These are phyloP conservation scores for Penicillium sp. DNA, from an alignment of 2,329 filamentous ascomycete genomes.

Conservation along the genomic window DNA sequence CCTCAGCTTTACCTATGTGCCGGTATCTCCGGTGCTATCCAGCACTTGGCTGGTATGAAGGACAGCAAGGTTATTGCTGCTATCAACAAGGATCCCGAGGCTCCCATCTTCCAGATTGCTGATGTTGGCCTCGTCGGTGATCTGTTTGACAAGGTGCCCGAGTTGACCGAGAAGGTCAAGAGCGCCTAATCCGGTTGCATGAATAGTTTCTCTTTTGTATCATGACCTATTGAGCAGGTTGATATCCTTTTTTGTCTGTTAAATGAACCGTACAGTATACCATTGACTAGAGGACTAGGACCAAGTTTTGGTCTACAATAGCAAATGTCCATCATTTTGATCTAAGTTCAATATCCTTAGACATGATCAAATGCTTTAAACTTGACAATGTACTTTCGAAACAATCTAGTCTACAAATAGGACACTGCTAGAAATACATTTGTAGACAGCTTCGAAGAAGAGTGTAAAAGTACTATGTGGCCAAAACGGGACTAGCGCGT, in stretches of 20 bases:
- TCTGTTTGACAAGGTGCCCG: conserved; percentile 88
- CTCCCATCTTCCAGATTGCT: conserved; percentile 95
- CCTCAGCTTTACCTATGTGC: conserved; percentile 91
- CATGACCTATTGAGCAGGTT: conserved; percentile 14
- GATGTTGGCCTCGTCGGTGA: conserved; percentile 94
- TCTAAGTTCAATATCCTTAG: background rate
- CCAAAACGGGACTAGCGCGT: conserved; percentile 23
- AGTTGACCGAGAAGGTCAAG: conserved; percentile 92
- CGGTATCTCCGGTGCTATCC: conserved; percentile 93
- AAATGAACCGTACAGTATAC: conserved; percentile 16
- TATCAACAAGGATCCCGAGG: conserved; percentile 96
- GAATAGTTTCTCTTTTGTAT: conserved; percentile 15
- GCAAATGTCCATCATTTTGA: conserved; percentile 3
- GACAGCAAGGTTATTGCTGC: conserved; percentile 98
- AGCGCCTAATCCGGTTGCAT: conserved; percentile 22
- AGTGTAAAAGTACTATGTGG: background rate
- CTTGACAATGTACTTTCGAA: background rate
- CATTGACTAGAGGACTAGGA: conserved; percentile 11
- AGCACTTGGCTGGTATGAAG: conserved; percentile 98
- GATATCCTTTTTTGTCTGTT: conserved; percentile 8
- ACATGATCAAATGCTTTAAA: background rate
- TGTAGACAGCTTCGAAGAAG: too few species aligned
- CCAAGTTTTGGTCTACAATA: conserved; percentile 4
- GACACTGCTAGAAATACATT: too few species aligned
- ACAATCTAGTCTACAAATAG: background rate